phyloP scores from a whole-genome alignment of 23 red algal genomes.

The Agarophyton chilense region DNA sequence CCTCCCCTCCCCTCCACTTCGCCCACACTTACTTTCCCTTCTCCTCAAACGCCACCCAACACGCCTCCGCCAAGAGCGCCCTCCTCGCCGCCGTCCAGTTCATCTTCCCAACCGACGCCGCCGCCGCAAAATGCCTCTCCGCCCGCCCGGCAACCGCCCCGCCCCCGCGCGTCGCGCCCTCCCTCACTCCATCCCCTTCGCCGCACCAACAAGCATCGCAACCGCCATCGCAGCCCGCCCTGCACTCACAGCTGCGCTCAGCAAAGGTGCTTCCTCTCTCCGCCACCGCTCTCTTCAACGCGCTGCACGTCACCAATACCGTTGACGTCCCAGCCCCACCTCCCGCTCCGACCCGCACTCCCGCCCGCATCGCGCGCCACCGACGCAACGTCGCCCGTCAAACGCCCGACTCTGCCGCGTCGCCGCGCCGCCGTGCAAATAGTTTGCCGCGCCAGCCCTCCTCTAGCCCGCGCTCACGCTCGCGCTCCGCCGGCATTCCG shows the following conservation, averaged over 20 bases:
- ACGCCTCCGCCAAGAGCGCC: conserved; percentile 2
- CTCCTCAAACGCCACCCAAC: not conserved
- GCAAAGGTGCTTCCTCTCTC: conserved; percentile 3
- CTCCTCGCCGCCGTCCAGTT: conserved; percentile 26
- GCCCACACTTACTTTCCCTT: not conserved
- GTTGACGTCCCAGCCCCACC: not conserved
- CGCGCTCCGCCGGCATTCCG: no score
- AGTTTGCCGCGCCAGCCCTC: conserved; percentile 30
- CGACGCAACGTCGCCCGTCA: no score
- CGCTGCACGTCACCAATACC: not conserved
- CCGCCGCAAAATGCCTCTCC: not conserved
- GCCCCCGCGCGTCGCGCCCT: not conserved
- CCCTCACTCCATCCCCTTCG: not conserved
- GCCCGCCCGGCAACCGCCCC: conserved; percentile 8
- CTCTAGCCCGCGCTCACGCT: conserved; percentile 42
- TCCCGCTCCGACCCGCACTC: not conserved
- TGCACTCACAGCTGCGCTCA: not conserved
- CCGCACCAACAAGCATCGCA: not conserved
- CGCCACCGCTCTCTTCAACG: not conserved
- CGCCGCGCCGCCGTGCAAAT: conserved; percentile 10
- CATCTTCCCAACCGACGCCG: conserved; percentile 34
- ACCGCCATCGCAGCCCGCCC: not conserved
- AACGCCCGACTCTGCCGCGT: no score
- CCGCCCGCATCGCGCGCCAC: not conserved
- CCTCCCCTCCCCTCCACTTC: not conserved